phyloP scores from a whole-genome alignment of 805 yeast genomes.

The Suhomyces sp. region DNA sequence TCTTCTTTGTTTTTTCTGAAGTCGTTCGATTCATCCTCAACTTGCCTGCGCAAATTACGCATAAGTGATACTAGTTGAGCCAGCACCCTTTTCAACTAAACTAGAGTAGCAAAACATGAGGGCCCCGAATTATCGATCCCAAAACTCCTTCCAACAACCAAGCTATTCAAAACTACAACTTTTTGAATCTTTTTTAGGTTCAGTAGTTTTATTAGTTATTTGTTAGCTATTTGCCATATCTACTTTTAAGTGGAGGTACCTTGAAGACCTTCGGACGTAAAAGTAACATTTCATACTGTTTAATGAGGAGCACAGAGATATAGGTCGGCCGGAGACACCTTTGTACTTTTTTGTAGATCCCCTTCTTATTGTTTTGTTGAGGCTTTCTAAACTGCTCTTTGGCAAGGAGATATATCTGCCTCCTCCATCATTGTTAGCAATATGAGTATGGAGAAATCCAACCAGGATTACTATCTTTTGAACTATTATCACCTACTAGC shows the following conservation, averaged over 20 bases:
- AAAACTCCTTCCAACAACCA: neutral
- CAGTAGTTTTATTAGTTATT: slow-evolving; percentile 8
- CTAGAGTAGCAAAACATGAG: neutral
- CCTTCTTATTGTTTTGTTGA: neutral
- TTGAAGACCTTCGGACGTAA: neutral
- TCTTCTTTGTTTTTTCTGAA: neutral
- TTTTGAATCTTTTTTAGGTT: too few species aligned
- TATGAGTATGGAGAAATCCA: neutral
- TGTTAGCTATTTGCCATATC: neutral
- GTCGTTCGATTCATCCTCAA: neutral
- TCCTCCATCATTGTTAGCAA: neutral
- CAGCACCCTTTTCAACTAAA: neutral
- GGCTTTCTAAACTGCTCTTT: neutral
- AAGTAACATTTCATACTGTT: too few species aligned
- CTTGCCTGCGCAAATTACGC: neutral
- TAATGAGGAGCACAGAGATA: neutral
- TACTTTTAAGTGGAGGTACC: neutral
- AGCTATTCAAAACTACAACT: neutral
- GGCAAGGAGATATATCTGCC: neutral
- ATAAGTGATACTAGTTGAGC: neutral
- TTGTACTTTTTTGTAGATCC: neutral
- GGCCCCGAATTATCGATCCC: slow-evolving; percentile 3
- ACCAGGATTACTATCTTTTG: too few species aligned
- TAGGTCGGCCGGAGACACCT: neutral
- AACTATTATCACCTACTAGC: too few species aligned